Percentiles rank a stretch among this genome's conserved stretches.
phyloP scores from a whole-genome alignment of 192 early-diverging fungal genomes.

The Umbelopsis isabellina region DNA sequence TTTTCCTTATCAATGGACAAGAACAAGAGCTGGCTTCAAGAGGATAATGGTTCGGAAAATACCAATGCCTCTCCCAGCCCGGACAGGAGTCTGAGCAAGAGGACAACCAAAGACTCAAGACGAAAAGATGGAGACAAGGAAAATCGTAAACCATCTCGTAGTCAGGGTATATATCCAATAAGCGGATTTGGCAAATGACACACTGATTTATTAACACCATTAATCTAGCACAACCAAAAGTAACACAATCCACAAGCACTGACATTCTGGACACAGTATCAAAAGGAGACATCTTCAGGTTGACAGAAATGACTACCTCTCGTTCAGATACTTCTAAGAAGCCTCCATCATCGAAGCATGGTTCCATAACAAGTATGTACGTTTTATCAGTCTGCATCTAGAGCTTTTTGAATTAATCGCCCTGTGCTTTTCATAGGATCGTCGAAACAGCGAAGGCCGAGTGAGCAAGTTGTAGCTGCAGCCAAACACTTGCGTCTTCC shows the following conservation, averaged over 20 bases:
- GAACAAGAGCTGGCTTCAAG: conserved; percentile 14
- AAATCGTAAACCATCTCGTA: not conserved
- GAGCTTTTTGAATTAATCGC: not conserved
- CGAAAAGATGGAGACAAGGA: conserved; percentile 2
- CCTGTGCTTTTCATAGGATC: not conserved
- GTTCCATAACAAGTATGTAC: not conserved
- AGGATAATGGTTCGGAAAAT: not conserved
- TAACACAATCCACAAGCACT: not conserved
- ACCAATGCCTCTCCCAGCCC: not conserved
- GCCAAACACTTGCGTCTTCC: not conserved
- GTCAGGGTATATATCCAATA: not conserved
- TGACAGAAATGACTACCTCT: conserved; percentile 15
- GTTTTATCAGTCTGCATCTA: no score
- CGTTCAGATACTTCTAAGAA: conserved; percentile 5
- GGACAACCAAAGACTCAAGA: not conserved
- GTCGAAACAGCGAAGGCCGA: not conserved
- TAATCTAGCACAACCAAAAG: not conserved
- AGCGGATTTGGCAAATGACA: not conserved
- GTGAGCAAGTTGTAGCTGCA: not conserved
- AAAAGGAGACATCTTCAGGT: conserved; percentile 15
- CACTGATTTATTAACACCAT: not conserved
- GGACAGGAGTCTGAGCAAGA: not conserved
- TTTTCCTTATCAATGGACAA: not conserved
- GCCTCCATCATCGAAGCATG: not conserved
- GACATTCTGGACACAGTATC: not conserved